Percentiles rank a stretch among this genome's conserved stretches.
Conservation (phyloP, 2,329 filamentous ascomycete genomes). For the Trichoderma koningii region DNA sequence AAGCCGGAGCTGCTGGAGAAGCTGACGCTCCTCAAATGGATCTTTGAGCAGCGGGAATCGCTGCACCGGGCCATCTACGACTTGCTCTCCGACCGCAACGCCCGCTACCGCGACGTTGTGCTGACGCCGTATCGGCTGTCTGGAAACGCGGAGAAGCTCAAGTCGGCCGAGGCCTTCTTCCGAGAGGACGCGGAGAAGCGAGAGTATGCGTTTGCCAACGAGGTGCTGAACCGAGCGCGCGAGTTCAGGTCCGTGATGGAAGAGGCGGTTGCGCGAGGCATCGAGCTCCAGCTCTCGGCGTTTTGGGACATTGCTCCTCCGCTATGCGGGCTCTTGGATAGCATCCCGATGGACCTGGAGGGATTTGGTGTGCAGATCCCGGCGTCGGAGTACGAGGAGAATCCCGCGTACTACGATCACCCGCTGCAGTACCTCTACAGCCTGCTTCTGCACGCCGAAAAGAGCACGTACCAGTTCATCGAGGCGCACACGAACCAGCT, state of each 20-base stretch:
- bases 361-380: slow-evolving; percentile 78
- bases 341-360: slow-evolving; percentile 64
- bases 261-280: slow-evolving; percentile 80
- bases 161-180: slow-evolving; percentile 81
- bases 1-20: slow-evolving; percentile 93
- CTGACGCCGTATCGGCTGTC: slow-evolving; percentile 76
- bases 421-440: slow-evolving; percentile 90
- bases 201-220: slow-evolving; percentile 68
- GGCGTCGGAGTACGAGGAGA: slow-evolving; percentile 77
- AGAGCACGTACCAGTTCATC: slow-evolving; percentile 95
- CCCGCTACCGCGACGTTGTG: slow-evolving; percentile 82
- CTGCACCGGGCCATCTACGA: slow-evolving; percentile 85
- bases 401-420: slow-evolving; percentile 75
- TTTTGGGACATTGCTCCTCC: slow-evolving; percentile 98
- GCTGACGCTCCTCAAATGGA: slow-evolving; percentile 91
- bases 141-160: slow-evolving; percentile 76
- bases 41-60: slow-evolving; percentile 90
- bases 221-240: slow-evolving; percentile 71
- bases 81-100: slow-evolving; percentile 79
- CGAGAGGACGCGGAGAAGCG: slow-evolving; percentile 73
- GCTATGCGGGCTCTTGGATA: slow-evolving; percentile 74
- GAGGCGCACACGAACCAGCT: slow-evolving; percentile 90
- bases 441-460: slow-evolving; percentile 82
- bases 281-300: slow-evolving; percentile 86
- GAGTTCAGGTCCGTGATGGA: slow-evolving; percentile 80